Evolutionary conservation across 2,329 filamentous ascomycete genomes (phyloP).

Genomic region (Penicillium brevicompactum): DNA sequence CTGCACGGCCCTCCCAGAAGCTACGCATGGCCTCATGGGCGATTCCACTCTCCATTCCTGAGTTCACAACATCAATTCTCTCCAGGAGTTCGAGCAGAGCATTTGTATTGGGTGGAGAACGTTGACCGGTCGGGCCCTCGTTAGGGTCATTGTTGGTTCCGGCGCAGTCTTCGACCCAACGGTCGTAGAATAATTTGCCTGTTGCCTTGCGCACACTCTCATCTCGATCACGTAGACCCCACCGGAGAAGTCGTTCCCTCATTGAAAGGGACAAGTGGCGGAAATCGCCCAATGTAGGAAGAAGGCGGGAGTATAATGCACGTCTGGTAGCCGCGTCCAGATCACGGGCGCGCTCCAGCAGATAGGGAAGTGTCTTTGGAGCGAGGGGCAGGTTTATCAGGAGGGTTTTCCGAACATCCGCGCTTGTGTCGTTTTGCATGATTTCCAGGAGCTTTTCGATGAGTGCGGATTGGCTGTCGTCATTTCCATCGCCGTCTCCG

Average conservation of each 20-base stretch:
- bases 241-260: constrained; percentile 91
- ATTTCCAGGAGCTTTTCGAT: constrained; percentile 83
- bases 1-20: constrained; percentile 89
- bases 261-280: constrained; percentile 89
- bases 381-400: constrained; percentile 88
- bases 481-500: constrained; percentile 67
- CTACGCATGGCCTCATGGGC: constrained; percentile 91
- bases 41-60: constrained; percentile 84
- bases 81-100: constrained; percentile 88
- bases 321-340: constrained; percentile 81
- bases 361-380: constrained; percentile 77
- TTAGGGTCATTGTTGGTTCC: constrained; percentile 64
- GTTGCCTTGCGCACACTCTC: constrained; percentile 92
- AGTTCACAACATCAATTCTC: constrained; percentile 89
- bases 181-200: constrained; percentile 83
- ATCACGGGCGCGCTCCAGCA: constrained; percentile 89
- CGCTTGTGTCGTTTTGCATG: constrained; percentile 89
- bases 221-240: constrained; percentile 91
- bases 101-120: constrained; percentile 71
- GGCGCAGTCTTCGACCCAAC: constrained; percentile 97
- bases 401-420: constrained; percentile 86
- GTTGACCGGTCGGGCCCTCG: constrained; percentile 50
- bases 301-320: constrained; percentile 80
- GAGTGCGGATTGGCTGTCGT: constrained; percentile 66
- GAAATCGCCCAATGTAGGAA: constrained; percentile 91